Percentiles rank a stretch among this genome's conserved stretches.
phyloP scores from a whole-genome alignment of 139 green algal species.

The Coelastrella sp. region DNA sequence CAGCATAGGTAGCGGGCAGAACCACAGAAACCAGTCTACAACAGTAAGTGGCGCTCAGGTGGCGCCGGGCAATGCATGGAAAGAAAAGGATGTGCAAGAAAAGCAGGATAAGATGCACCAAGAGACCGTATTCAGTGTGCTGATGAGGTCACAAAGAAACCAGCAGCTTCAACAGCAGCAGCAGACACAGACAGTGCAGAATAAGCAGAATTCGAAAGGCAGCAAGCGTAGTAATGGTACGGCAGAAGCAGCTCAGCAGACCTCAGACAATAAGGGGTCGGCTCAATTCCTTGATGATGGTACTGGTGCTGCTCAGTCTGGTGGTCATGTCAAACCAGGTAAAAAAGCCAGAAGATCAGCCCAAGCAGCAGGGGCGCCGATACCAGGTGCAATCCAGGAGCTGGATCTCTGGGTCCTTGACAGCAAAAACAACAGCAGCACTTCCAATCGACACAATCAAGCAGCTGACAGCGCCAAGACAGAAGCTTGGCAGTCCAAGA shows the following conservation, averaged over 20 bases:
- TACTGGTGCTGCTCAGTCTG: not conserved
- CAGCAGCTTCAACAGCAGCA: slow-evolving; percentile 4
- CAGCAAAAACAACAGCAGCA: not conserved
- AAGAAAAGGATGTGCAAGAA: not conserved
- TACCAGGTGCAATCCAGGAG: not conserved
- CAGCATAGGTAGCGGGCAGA: too few relatives aligned
- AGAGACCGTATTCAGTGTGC: not conserved
- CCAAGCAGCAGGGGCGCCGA: not conserved
- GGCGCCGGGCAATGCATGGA: too few relatives aligned
- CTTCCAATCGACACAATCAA: too few relatives aligned
- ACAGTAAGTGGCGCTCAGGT: too few relatives aligned
- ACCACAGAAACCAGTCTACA: too few relatives aligned
- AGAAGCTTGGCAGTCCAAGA: not conserved
- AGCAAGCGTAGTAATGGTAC: not conserved
- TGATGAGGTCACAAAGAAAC: not conserved
- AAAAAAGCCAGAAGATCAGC: not conserved
- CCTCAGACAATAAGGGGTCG: not conserved
- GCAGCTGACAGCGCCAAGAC: not conserved
- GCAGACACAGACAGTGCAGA: not conserved
- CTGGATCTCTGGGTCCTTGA: not conserved
- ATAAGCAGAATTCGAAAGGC: not conserved
- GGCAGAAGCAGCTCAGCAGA: not conserved
- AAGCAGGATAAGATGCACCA: slow-evolving; percentile 23
- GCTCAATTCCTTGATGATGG: not conserved
- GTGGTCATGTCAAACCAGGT: not conserved